Evolutionary conservation across 2,329 filamentous ascomycete species (phyloP), one percentile per base, ranked within the genome.

Genomic region (Xylaria sp.): DNA sequence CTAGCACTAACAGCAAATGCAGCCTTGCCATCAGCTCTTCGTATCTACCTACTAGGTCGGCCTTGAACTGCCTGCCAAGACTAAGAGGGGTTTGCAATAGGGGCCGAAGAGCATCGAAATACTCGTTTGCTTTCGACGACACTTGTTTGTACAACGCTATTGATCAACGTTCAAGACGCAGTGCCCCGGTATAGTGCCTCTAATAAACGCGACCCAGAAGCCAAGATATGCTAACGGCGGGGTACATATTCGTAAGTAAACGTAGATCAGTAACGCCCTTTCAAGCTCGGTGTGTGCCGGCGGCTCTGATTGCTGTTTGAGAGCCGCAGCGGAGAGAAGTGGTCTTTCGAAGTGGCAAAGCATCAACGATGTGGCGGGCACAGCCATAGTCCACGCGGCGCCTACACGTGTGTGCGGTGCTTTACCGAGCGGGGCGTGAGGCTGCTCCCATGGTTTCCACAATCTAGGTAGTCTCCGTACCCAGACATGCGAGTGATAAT

Each of bases 1-100:
- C 29, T 37, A 27, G 8, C 19, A 38, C 38, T 38, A n/a, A n/a
- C n/a, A n/a, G 29, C 21, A 44, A 43, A 15, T 48, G 47, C 31
- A 58, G 54, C 54, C 54, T 57, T 25, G 27, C 44, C 54, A 10
- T 57, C 54, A 57, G 54, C 54, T 51, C 27, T 49, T 41, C 46
- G 37, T 19, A 5, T 4, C 29, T n/a, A n/a, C n/a, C n/a, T n/a
- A n/a, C n/a, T n/a, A n/a, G n/a, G n/a, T 35, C 31, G 19, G 29
- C 10, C 19, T 29, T 37, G 13, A 37, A 33, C 29, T 31, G 15
- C 33, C 21, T 43, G 48, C 56, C 48, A 59, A 59, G 48, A 54
- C 23, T 35, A 35, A 46, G 13, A 46, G 15, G 43, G 9, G 43
- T 13, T 46, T 46, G 25, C 43, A 31, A 37, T 11, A 31, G 27